Base-by-base conservation (phyloP, 306 rosid genomes). In the Citrullus amarus region DNA sequence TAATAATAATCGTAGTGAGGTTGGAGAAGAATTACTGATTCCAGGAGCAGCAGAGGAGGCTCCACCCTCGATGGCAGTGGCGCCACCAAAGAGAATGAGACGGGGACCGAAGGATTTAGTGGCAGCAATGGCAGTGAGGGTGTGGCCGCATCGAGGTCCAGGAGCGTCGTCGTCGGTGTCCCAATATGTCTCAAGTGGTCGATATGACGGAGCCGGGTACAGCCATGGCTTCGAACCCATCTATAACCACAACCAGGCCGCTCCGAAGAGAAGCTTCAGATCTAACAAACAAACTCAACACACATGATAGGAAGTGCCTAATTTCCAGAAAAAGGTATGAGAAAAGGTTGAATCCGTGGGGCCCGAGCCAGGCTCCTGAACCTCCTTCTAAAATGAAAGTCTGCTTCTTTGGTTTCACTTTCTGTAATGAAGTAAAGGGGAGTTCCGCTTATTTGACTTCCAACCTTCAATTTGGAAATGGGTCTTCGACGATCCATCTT, bases 41-140 rank as follows among this genome's bases (percentile, higher is more conserved):
- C 99, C 99, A 2, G 98, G 96, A 70, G 99, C 85, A 9, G 96
- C 91, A 48, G 97, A 84, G 72, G 88, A 76, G 0, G 88, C 88
- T 65, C 97, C 97, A 84, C 98, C 98, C 84, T 96, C 99, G 76
- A 96, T 91, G 83, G 99, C 99, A 30, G 99, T 96, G 81, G 98
- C 91, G 18, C 98, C 99, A 12, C 99, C 98, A 17, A 96, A 96
- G 20, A 96, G 91, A 83, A 96, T 96, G 65, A 96, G 88, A 6
- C 97, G 92, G 0, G 98, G 92, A 15, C 99, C 99, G 2, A 80
- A 89, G 0, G 97, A 78, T 84, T 93, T 93, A 54, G 96, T 89
- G 83, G 99, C 86, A 17, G 97, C 98, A 13, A 96, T 93, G 80
- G 94, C 91, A 11, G 99, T 96, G 77, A 96, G 94, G 0, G 98